Percentiles rank a stretch among this genome's conserved stretches.
Conservation (phyloP, 768 basidiomycete species). For the Royoungia palumana region DNA sequence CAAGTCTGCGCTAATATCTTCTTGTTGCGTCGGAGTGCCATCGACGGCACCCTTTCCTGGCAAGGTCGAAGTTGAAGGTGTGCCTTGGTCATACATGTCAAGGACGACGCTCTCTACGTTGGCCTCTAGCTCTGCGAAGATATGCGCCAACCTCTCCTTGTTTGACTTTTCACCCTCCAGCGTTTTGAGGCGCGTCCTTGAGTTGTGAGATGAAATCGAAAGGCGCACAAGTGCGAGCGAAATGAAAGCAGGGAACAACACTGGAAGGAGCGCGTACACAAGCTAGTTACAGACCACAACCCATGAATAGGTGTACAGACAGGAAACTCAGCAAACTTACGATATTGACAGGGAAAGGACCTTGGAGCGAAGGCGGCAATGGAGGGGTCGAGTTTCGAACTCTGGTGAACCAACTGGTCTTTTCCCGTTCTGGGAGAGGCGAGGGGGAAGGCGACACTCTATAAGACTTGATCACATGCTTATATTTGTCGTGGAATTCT, state of each 20-base stretch:
- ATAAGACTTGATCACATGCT: constrained; percentile 55
- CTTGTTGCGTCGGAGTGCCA: not conserved
- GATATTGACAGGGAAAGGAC: constrained; percentile 66
- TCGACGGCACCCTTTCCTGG: not conserved
- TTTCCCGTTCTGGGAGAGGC: constrained; percentile 40
- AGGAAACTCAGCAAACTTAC: constrained; percentile 38
- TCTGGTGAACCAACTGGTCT: constrained; percentile 41
- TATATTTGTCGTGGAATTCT: constrained; percentile 53
- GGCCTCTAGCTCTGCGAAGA: constrained; percentile 56
- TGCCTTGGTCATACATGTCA: constrained; percentile 50
- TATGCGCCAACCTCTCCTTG: constrained; percentile 49
- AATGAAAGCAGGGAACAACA: constrained; percentile 61
- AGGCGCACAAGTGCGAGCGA: constrained; percentile 55
- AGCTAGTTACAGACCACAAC: constrained; percentile 35
- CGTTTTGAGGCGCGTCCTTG: constrained; percentile 59
- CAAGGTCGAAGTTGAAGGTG: constrained; percentile 16
- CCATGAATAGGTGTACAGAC: not conserved
- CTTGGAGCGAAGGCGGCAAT: constrained; percentile 58
- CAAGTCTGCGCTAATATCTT: constrained; percentile 1
- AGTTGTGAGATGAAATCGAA: constrained; percentile 52
- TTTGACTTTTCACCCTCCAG: constrained; percentile 56
- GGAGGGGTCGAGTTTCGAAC: constrained; percentile 40
- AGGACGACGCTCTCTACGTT: constrained; percentile 59
- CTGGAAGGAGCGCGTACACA: constrained; percentile 53
- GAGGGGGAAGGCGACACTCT: constrained; percentile 43